Base-by-base conservation (phyloP, 768 basidiomycete genomes). In the Tulasnella calospora region DNA sequence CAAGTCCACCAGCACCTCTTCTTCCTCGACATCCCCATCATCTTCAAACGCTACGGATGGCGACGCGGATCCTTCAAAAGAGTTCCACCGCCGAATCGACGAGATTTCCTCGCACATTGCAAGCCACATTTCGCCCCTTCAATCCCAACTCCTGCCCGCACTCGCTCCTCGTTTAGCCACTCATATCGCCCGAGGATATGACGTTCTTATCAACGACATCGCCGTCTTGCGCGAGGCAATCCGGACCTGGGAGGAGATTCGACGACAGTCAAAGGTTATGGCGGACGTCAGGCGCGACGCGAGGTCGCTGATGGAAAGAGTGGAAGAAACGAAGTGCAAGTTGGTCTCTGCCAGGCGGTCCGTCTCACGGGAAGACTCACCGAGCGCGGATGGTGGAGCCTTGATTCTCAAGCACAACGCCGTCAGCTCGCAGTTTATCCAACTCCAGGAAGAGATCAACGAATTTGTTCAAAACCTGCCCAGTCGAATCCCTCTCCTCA, bases 1-100 rank as follows among this genome's bases (percentile, higher is more conserved):
- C 87, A 27, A 92, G 91, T 15, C 93, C 92, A 0, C 90, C 92
- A 81, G 91, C 90, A 70, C 87, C 89, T 78, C 84, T 84, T 0
- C 82, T 85, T 19, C 82, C 84, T 30, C 83, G 88, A 30, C 85
- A 87, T 10, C 30, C 80, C 10, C 80, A 13, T 79, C 82, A n/a
- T 75, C 81, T 36, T 51, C 51, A n/a, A n/a, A 6, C 51, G n/a
- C 51, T 6, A 12, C 51, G 51, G 51, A 51, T 23, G 1, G 7
- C 7, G 83, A 86, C 5, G 83, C 85, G 13, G 80, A 83, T 8
- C 87, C 85, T 76, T 84, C 92, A 21, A 82, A 86, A 23, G 82
- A 82, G 23, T 55, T 75, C 30, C 44, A 46, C 74, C 41, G 51
- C 21, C 40, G 46, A 55, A 82, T 91, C 38, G 83, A 84, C 19